These are phyloP conservation scores for Fusarium hostae DNA, from an alignment of 2,329 filamentous ascomycete genomes.

Conservation along the genomic window DNA sequence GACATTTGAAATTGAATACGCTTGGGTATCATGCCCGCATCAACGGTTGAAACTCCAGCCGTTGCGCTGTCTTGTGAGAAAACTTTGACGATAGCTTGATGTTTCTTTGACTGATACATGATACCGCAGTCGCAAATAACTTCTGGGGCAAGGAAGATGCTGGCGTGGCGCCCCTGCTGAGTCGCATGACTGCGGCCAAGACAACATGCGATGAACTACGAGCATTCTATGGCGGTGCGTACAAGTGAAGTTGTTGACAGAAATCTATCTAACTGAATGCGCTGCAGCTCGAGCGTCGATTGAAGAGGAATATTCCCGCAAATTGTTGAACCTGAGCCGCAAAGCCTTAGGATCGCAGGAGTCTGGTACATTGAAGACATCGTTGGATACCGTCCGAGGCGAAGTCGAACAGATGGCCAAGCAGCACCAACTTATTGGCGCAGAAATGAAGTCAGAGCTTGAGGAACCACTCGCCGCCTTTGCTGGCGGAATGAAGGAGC, in stretches of 20 bases:
- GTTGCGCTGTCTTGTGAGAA: constrained; percentile 74
- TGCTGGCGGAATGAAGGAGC: constrained; percentile 93
- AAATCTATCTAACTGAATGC: neutral
- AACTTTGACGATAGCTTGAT: neutral
- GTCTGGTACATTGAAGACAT: constrained; percentile 81
- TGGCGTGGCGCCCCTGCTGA: constrained; percentile 88
- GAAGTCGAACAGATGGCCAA: constrained; percentile 96
- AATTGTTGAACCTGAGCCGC: constrained; percentile 84
- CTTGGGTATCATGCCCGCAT: constrained; percentile 66
- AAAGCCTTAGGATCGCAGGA: constrained; percentile 93
- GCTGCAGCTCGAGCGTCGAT: constrained; percentile 82
- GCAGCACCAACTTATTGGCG: constrained; percentile 87
- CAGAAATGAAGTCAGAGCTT: constrained; percentile 94
- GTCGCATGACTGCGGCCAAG: constrained; percentile 95
- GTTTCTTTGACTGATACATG: constrained; percentile 27
- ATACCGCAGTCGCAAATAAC: constrained; percentile 86
- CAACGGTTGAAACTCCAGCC: constrained; percentile 69
- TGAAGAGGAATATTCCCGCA: constrained; percentile 95
- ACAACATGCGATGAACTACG: constrained; percentile 93
- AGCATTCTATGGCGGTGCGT: constrained; percentile 84
- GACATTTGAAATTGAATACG: constrained; percentile 14
- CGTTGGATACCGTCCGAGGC: constrained; percentile 86
- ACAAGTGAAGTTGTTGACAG: neutral
- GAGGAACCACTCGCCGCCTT: constrained; percentile 95
- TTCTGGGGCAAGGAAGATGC: constrained; percentile 99